phyloP scores from a whole-genome alignment of 345 rosid species.

The Populus ilicifolia region DNA sequence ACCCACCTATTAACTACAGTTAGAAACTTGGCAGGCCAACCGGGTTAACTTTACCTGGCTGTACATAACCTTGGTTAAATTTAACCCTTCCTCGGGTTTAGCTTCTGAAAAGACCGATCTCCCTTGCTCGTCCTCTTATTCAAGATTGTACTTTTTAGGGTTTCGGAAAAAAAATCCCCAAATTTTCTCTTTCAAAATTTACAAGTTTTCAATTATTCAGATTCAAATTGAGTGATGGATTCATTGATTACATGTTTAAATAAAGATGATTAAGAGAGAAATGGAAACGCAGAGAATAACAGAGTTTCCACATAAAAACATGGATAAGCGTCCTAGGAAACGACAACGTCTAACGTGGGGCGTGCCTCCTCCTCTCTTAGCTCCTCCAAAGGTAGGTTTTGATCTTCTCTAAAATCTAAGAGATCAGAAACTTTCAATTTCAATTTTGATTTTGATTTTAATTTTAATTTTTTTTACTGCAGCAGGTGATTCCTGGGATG shows the following conservation, averaged over 20 bases:
- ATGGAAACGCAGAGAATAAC: conserved; percentile 66
- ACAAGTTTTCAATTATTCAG: background rate
- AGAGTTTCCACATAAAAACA: conserved; percentile 52
- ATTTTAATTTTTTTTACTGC: conserved; percentile 3
- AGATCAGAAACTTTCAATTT: background rate
- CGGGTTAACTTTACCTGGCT: background rate
- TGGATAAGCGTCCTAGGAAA: conserved; percentile 72
- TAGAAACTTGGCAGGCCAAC: background rate
- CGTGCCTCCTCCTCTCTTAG: conserved; percentile 44
- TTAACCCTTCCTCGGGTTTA: background rate
- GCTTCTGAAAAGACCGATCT: background rate
- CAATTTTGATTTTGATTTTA: no score
- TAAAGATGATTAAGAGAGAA: background rate
- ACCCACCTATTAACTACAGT: background rate
- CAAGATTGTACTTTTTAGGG: background rate
- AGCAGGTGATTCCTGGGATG: conserved; percentile 53
- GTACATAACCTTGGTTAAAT: conserved; percentile 6
- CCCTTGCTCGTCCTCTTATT: background rate
- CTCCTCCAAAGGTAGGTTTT: conserved; percentile 54
- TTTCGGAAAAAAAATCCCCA: background rate
- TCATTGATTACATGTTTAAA: background rate
- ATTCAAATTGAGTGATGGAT: background rate
- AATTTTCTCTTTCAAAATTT: background rate
- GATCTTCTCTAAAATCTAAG: background rate
- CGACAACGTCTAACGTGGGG: conserved; percentile 74